Percentiles rank a stretch among this genome's conserved stretches.
Conservation (phyloP, 202 grass and related monocot species). For the Carex arenaria region DNA sequence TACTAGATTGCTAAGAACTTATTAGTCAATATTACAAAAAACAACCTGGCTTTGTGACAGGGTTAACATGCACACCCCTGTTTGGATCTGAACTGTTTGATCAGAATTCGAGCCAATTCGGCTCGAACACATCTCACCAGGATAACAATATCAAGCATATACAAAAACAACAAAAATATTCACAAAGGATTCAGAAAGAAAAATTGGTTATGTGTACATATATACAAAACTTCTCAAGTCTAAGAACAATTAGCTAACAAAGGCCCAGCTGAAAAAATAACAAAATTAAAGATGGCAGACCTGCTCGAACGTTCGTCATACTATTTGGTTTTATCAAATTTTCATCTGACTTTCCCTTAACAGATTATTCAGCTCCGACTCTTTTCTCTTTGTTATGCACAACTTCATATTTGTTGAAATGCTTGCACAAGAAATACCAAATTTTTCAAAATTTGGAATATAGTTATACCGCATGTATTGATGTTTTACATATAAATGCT, state of each 20-base stretch:
- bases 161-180: neutral
- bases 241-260: neutral
- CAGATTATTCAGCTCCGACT: neutral
- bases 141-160: no score
- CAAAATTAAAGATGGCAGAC: neutral
- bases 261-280: neutral
- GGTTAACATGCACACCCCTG: no score
- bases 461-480: neutral
- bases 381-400: neutral
- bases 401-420: neutral
- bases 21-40: neutral
- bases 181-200: neutral
- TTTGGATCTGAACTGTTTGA: no score
- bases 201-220: neutral
- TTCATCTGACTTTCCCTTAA: neutral
- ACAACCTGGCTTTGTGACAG: no score
- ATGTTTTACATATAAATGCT: neutral
- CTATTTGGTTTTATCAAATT: neutral
- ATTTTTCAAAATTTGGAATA: slow-evolving; percentile 1
- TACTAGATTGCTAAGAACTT: neutral
- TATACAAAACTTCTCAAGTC: neutral
- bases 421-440: neutral
- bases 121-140: no score
- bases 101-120: no score
- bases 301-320: neutral